Percentiles rank a stretch among this genome's conserved stretches.
Conservation (phyloP, 441 rosid genomes). For the Gossypium schwendimanii region DNA sequence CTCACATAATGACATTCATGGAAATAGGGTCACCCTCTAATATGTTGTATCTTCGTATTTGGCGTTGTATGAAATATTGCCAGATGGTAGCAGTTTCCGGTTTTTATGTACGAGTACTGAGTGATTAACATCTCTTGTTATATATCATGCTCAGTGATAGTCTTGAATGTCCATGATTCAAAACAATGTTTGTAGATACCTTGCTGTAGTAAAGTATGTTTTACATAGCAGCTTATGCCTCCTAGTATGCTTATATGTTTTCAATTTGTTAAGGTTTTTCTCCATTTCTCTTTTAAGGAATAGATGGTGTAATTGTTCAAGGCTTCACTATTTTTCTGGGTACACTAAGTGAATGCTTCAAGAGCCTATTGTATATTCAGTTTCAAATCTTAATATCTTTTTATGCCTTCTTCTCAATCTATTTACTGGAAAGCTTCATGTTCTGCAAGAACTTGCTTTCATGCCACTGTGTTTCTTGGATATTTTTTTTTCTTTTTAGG, state of each 20-base stretch:
- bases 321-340: neutral
- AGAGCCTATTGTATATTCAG: neutral
- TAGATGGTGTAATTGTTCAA: constrained; percentile 1
- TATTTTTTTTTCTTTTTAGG: constrained; percentile 39
- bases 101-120: neutral
- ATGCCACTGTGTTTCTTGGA: constrained; percentile 9
- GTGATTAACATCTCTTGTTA: constrained; percentile 1
- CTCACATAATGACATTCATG: neutral
- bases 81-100: neutral
- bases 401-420: neutral
- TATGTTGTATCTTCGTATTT: neutral
- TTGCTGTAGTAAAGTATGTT: neutral
- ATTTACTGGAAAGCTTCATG: constrained; percentile 5
- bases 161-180: constrained; percentile 11
- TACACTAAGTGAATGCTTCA: neutral
- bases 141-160: constrained; percentile 11
- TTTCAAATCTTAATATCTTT: neutral
- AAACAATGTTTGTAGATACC: constrained; percentile 2
- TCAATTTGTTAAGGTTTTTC: neutral
- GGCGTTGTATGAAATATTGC: neutral
- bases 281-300: neutral
- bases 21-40: constrained; percentile 4
- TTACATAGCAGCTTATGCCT: neutral
- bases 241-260: neutral
- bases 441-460: constrained; percentile 9